phyloP scores from a whole-genome alignment of 176 grass and related monocot genomes.

The Ampelocalamus luodianensis region DNA sequence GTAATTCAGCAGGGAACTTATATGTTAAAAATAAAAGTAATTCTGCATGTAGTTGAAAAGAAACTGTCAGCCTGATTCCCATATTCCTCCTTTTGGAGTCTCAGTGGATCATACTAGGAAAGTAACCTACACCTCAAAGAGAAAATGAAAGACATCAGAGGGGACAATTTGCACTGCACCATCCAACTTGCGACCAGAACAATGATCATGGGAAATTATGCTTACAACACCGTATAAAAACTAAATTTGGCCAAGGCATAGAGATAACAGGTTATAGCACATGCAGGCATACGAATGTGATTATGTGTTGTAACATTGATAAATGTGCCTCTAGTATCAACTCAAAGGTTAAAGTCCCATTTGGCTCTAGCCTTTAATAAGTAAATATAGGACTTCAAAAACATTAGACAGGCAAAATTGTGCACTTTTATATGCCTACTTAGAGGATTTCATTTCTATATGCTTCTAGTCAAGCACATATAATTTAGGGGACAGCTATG shows the following conservation, averaged over 20 bases:
- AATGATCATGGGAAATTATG: not conserved
- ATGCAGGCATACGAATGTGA: not conserved
- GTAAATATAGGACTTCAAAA: not conserved
- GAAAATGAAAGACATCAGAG: not conserved
- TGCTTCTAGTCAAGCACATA: not conserved
- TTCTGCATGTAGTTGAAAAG: not conserved
- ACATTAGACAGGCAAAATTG: not conserved
- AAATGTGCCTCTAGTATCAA: too few species aligned
- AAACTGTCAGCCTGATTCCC: not conserved
- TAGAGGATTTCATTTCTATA: not conserved
- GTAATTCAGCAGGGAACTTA: not conserved
- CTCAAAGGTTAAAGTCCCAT: not conserved
- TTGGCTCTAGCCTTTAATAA: not conserved
- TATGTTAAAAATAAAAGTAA: conserved; percentile 10
- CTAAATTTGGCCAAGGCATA: not conserved
- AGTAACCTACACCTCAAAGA: not conserved
- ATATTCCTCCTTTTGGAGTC: not conserved
- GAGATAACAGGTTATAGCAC: not conserved
- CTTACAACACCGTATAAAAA: not conserved
- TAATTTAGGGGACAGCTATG: too few species aligned
- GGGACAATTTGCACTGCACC: not conserved
- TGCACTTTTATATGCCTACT: not conserved
- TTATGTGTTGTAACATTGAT: not conserved
- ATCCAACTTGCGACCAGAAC: not conserved
- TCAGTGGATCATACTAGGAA: not conserved